Conservation (phyloP, 768 basidiomycete genomes). For the Hydnomerulius pinastri region DNA sequence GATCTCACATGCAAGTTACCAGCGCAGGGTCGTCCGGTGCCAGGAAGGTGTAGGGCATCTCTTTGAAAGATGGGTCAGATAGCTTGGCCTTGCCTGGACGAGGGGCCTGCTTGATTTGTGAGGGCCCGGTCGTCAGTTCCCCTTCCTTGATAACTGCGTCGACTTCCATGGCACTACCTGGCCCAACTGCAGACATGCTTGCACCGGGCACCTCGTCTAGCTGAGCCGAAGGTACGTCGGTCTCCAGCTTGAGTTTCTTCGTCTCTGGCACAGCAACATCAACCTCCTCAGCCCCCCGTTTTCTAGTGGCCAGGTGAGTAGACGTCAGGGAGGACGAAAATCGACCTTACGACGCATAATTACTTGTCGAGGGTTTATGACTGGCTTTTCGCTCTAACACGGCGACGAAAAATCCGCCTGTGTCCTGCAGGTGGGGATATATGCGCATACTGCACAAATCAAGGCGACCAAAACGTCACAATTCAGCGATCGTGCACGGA, state of each 20-base stretch:
- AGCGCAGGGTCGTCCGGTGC: slow-evolving; percentile 70
- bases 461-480: neutral
- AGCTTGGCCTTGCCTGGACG: slow-evolving; percentile 10
- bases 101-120: neutral
- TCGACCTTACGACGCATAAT: slow-evolving; percentile 15
- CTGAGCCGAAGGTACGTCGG: slow-evolving; percentile 14
- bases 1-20: slow-evolving; percentile 67
- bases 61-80: slow-evolving; percentile 62
- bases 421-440: slow-evolving; percentile 94
- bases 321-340: neutral
- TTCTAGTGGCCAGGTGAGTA: slow-evolving; percentile 31
- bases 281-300: slow-evolving; percentile 50
- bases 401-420: slow-evolving; percentile 97
- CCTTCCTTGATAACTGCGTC: slow-evolving; percentile 1
- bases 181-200: slow-evolving; percentile 3
- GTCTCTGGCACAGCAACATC: slow-evolving; percentile 41
- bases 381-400: slow-evolving; percentile 61
- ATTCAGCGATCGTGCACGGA: neutral
- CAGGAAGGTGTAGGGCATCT: slow-evolving; percentile 90
- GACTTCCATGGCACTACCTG: slow-evolving; percentile 3
- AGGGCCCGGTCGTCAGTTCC: neutral
- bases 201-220: slow-evolving; percentile 5
- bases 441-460: slow-evolving; percentile 67
- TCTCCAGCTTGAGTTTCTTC: slow-evolving; percentile 51
- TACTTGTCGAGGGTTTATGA: slow-evolving; percentile 3